phyloP scores from a whole-genome alignment of 192 early-diverging fungal species.

The Glomus cerebriforme region DNA sequence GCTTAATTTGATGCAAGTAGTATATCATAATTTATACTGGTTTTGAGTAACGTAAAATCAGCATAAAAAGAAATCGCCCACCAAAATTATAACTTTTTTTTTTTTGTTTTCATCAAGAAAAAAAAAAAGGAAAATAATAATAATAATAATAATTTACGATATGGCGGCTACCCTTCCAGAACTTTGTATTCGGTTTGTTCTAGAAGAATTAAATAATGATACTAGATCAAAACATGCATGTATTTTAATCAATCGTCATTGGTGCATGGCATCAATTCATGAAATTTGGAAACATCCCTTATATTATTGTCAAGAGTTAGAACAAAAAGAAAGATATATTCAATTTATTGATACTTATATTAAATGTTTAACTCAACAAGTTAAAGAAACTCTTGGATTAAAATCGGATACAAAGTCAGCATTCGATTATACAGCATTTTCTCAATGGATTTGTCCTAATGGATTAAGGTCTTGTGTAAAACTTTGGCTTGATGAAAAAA shows the following conservation, averaged over 20 bases:
- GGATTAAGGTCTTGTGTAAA: no score
- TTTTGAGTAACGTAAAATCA: no score
- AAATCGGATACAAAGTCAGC: background rate
- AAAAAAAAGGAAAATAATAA: no score
- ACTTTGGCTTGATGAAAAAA: no score
- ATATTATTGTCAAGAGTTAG: background rate
- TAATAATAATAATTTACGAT: no score
- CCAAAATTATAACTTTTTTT: no score
- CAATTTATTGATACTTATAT: conserved; percentile 11
- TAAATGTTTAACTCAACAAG: background rate
- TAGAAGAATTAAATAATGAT: background rate
- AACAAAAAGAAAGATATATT: background rate
- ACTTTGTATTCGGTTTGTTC: background rate
- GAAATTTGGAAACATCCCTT: conserved; percentile 17
- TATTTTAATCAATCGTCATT: conserved; percentile 6
- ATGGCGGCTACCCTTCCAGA: conserved; percentile 15
- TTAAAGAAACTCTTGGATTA: background rate
- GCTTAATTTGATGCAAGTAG: no score
- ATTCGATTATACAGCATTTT: conserved; percentile 1
- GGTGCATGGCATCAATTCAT: background rate
- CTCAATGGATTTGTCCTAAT: background rate
- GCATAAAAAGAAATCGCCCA: no score
- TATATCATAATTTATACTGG: no score
- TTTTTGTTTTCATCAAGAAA: no score
- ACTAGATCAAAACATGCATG: background rate